These are phyloP conservation scores for Fusarium sublunatum DNA, from an alignment of 2,329 filamentous ascomycete species.

Conservation along the genomic window DNA sequence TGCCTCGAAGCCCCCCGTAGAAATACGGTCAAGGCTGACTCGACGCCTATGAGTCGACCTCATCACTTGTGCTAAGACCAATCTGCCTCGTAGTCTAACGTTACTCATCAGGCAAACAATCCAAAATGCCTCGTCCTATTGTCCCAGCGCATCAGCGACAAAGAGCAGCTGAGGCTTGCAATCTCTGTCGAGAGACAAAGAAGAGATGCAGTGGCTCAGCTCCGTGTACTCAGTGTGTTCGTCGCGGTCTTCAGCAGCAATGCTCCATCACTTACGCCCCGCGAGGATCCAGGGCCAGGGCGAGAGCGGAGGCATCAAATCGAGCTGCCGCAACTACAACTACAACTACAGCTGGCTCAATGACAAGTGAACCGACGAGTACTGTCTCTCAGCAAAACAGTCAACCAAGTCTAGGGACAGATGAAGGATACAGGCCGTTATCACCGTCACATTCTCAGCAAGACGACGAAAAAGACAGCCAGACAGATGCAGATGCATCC, in stretches of 20 bases:
- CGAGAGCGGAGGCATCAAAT: slow-evolving; percentile 23
- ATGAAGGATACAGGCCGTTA: slow-evolving; percentile 40
- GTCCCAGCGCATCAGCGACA: slow-evolving; percentile 61
- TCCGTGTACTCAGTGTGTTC: slow-evolving; percentile 60
- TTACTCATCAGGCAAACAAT: neutral
- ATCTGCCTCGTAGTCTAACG: neutral
- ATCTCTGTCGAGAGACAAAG: slow-evolving; percentile 60
- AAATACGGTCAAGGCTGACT: neutral
- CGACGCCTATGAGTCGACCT: neutral
- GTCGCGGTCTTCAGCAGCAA: slow-evolving; percentile 54
- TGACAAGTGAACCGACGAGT: neutral
- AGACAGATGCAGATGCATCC: slow-evolving; percentile 28
- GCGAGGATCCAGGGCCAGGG: slow-evolving; percentile 43
- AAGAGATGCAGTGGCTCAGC: slow-evolving; percentile 62
- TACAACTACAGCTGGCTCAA: neutral
- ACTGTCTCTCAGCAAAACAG: slow-evolving; percentile 5
- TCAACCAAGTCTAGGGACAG: slow-evolving; percentile 10
- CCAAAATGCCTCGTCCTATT: slow-evolving; percentile 62
- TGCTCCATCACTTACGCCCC: slow-evolving; percentile 52
- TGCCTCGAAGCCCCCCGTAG: slow-evolving; percentile 6
- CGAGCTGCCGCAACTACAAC: slow-evolving; percentile 15
- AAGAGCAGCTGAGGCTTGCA: slow-evolving; percentile 61
- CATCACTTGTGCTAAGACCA: slow-evolving; percentile 1
- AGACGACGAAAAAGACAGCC: slow-evolving; percentile 36
- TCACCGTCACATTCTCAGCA: slow-evolving; percentile 49